Evolutionary conservation across 768 basidiomycete species (phyloP).

Genomic region (Boletus sensibilis): DNA sequence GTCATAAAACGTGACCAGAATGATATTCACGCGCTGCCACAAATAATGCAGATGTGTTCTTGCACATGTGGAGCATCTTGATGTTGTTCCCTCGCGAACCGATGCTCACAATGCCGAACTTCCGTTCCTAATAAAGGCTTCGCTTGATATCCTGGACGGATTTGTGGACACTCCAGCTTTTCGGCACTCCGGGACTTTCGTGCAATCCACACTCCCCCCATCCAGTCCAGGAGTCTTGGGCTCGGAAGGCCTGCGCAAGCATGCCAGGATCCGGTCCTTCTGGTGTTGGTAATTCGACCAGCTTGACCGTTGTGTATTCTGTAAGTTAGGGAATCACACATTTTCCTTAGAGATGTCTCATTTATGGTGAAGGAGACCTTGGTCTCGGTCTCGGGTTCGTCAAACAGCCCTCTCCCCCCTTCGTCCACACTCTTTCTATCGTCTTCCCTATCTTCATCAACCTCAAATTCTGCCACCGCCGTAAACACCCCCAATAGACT

Average conservation of each 20-base stretch:
- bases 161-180: background rate
- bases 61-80: constrained; percentile 6
- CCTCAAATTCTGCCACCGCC: background rate
- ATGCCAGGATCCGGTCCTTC: background rate
- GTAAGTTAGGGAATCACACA: background rate
- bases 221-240: background rate
- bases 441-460: background rate
- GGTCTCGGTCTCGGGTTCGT: background rate
- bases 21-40: constrained; percentile 10
- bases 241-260: background rate
- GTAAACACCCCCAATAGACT: background rate
- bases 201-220: background rate
- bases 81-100: constrained; percentile 9
- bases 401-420: background rate
- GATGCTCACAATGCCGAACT: background rate
- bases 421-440: background rate
- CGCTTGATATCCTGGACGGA: background rate
- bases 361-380: background rate
- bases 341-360: background rate
- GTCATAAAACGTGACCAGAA: background rate
- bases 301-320: background rate
- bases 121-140: constrained; percentile 10
- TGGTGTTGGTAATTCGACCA: background rate
- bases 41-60: background rate
- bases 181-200: background rate